Percentiles rank a stretch among this genome's conserved stretches.
These are phyloP conservation scores for Chalciporus piperatus DNA, from an alignment of 768 basidiomycete species.

Conservation along the genomic window DNA sequence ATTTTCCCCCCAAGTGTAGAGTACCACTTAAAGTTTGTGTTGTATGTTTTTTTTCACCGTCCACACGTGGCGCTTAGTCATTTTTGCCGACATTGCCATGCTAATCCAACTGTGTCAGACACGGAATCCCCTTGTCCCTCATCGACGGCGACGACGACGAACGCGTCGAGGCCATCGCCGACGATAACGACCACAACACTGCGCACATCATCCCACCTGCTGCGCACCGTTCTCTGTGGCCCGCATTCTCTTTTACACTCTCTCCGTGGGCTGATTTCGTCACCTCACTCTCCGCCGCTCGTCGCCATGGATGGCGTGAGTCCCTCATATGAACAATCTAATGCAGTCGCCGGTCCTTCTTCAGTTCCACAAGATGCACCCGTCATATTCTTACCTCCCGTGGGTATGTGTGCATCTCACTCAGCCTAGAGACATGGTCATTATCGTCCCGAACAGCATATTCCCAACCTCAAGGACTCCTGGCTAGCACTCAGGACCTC, in stretches of 20 bases:
- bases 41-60: too few relatives aligned
- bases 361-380: constrained; percentile 24
- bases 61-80: constrained; percentile 31
- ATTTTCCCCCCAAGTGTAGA: too few relatives aligned
- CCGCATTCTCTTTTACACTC: constrained; percentile 4
- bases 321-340: constrained; percentile 33
- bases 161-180: constrained; percentile 28
- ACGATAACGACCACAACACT: constrained; percentile 24
- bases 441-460: constrained; percentile 21
- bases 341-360: constrained; percentile 68
- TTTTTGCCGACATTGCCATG: constrained; percentile 26
- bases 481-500: constrained; percentile 78
- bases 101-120: constrained; percentile 25
- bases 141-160: constrained; percentile 31
- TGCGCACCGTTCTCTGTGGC: constrained; percentile 15
- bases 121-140: constrained; percentile 36
- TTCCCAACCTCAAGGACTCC: constrained; percentile 40
- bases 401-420: constrained; percentile 27
- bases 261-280: constrained; percentile 26
- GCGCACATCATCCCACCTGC: neutral
- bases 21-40: too few relatives aligned
- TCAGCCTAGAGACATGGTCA: constrained; percentile 8
- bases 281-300: constrained; percentile 10
- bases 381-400: constrained; percentile 29
- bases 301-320: constrained; percentile 31